Base-by-base conservation (phyloP, 371 early-diverging fungal genomes). In the Rhizopus delemar region DNA sequence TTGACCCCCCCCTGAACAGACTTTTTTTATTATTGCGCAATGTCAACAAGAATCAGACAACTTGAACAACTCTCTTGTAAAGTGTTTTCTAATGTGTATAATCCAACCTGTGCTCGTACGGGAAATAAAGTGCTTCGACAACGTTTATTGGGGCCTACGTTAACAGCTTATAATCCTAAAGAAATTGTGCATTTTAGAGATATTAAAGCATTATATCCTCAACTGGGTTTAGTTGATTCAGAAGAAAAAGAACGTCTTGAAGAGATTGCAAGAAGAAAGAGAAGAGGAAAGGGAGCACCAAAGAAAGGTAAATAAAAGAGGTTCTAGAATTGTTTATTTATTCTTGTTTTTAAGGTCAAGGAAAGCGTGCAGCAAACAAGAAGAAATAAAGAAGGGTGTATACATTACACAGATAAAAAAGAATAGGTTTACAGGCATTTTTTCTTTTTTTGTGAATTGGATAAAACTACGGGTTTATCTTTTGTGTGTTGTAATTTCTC, bases 211-310 rank as follows among this genome's bases (percentile, higher is more conserved):
- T 67, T 82, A 66, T 81, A 75, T 64, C 82, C 87, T 57, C 82
- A 81, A 50, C 75, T 86, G 43, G 77, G 83, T 39, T 65, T 88
- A 34, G 65, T 87, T 28, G 79, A 91, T 61, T 69, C 75, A 39
- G 84, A 77, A 1, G 92, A 90, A 61, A 84, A 87, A 59, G 80
- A 76, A 48, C 86, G 92, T 46, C 69, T 89, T 41, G 88, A 90
- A 41, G 87, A 83, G 57, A 77, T 88, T 60, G 84, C 87, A 3
- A 77, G 79, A 72, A 76, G 83, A 70, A 89, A 81, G 77, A 80
- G 84, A 62, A 81, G 92, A 53, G 91, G 91, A 61, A 91, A 91
- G 82, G 91, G 92, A 32, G 85, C 91, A 32, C 91, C 91, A 36
- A 87, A 87, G 86, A 91, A 91, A 71, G 90, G 90, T 79, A 83